Conservation (phyloP, 2,329 filamentous ascomycete species). For the Neofusicoccum parvum region DNA sequence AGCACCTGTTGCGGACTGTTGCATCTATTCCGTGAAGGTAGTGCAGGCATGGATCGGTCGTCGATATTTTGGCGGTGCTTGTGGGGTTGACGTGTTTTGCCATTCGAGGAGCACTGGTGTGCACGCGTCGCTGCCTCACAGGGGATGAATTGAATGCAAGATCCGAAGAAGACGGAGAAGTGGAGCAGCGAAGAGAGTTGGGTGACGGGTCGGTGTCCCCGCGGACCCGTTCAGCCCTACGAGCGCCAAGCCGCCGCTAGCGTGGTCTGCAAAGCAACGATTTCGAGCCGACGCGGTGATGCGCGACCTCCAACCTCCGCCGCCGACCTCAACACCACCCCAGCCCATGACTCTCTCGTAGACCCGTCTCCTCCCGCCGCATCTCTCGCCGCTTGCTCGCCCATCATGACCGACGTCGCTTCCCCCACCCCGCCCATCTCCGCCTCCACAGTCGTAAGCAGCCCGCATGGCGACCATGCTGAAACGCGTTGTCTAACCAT, state of each 20-base stretch:
- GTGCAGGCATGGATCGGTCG: too few species aligned
- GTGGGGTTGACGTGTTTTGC: too few species aligned
- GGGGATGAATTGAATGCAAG: too few species aligned
- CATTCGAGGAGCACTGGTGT: too few species aligned
- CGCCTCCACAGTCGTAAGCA: constrained; percentile 8
- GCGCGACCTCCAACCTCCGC: constrained; percentile 8
- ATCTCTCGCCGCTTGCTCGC: not conserved
- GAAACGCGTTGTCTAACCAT: not conserved
- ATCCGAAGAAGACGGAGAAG: too few species aligned
- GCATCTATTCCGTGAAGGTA: too few species aligned
- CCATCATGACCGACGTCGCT: constrained; percentile 20
- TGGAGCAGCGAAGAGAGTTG: not conserved
- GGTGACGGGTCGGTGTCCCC: not conserved
- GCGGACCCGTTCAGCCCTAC: not conserved
- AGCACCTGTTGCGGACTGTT: too few species aligned
- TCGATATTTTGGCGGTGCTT: too few species aligned
- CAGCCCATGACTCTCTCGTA: constrained; percentile 11
- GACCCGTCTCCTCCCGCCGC: not conserved
- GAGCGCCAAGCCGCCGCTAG: constrained; percentile 10
- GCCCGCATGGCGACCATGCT: not conserved
- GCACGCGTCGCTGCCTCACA: too few species aligned
- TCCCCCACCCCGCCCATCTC: constrained; percentile 11
- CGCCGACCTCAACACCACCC: not conserved
- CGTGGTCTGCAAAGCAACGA: constrained; percentile 2
- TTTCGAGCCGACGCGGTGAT: constrained; percentile 5